Base-by-base conservation (phyloP, 2,329 filamentous ascomycete genomes). In the Pseudogymnoascus sp. region DNA sequence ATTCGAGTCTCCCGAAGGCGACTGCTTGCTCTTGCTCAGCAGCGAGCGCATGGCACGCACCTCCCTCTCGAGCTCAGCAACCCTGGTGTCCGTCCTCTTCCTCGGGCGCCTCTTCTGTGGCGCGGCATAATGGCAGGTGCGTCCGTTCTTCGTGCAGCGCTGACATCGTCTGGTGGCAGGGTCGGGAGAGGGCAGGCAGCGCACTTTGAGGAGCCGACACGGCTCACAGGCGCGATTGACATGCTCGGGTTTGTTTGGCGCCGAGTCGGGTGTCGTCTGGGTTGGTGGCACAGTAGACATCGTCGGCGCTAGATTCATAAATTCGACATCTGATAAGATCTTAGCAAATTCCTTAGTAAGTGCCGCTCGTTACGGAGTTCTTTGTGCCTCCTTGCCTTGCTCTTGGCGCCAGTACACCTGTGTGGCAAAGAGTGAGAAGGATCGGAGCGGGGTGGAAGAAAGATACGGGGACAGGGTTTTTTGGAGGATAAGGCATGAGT, bases 31-130 rank as follows among this genome's bases (percentile, higher is more conserved):
- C 25, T 61, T 57, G 4, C 70, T 72, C 63, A 79, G 72, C 21
- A 75, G 67, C 23, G 73, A 69, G 16, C 73, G 66, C 75, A 78
- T 76, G 2, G 73, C 71, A 14, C 71, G 65, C 64, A 78, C 75
- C 67, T 78, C 74, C 63, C 70, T 68, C 67, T 78, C 76, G n/a
- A 78, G 68, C 67, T 78, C 75, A 6, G 76, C 74, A 19, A 78
- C 76, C 41, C 76, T 67, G 6, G 75, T 76, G 62, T 78, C 76
- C n/a, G 76, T 78, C 39, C 75, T 67, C 68, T 76, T 77, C 28
- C 75, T 70, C 67, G 75, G 74, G 66, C 75, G 76, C 39, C 75
- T 69, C 67, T 72, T 75, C 69, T 74, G 72, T 21, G 75, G 67
- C 6, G 74, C 72, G 23, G 74, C 73, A 67, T 74, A 77, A 23